A percentile compares a stretch with the other conserved stretches of the same genome.
These are phyloP conservation scores for Termitomyces bulborhizus DNA, from an alignment of 768 basidiomycete genomes.

Conservation along the genomic window DNA sequence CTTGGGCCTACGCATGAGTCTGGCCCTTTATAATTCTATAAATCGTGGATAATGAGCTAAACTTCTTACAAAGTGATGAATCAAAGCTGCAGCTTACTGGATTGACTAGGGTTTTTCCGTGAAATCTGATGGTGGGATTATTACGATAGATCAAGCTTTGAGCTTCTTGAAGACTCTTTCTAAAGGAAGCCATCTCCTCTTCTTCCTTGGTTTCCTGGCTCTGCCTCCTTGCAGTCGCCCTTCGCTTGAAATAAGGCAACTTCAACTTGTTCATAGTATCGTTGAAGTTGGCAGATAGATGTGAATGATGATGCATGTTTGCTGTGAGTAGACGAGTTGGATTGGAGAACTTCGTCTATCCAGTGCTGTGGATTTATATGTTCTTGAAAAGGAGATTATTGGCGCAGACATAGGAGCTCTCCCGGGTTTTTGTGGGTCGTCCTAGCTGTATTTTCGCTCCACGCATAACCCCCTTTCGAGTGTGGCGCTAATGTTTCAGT, in stretches of 20 bases:
- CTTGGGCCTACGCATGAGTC: slow-evolving; percentile 2
- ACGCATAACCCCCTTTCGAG: neutral
- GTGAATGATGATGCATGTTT: neutral
- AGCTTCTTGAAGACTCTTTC: slow-evolving; percentile 1
- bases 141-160: slow-evolving; percentile 1
- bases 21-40: slow-evolving; percentile 3
- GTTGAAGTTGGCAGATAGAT: neutral
- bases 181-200: slow-evolving; percentile 1
- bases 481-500: neutral
- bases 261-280: neutral
- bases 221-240: neutral
- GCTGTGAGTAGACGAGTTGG: neutral
- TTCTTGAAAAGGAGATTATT: neutral
- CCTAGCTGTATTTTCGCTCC: neutral
- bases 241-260: slow-evolving; percentile 5
- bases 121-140: neutral
- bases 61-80: neutral
- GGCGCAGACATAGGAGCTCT: neutral
- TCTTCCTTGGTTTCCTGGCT: neutral
- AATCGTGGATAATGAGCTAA: neutral
- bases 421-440: neutral
- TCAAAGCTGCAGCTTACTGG: neutral
- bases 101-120: slow-evolving; percentile 1
- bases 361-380: neutral
- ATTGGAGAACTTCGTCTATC: neutral